phyloP scores from a whole-genome alignment of 805 yeast genomes.

The Vanderwaltozyma verrucispora region DNA sequence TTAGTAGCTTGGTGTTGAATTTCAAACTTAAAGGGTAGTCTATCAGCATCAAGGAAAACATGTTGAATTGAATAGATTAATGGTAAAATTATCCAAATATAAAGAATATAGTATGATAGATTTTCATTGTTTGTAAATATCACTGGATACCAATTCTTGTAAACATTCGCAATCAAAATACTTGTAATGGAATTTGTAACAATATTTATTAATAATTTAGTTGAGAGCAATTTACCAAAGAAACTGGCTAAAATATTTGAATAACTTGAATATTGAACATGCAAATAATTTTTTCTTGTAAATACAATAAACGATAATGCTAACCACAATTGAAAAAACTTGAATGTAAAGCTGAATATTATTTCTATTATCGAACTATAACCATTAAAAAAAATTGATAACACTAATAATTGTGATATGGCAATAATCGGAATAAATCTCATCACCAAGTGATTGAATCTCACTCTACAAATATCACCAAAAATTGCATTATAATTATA shows the following conservation, averaged over 20 bases:
- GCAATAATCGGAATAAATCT: constrained; percentile 27
- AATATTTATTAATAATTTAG: constrained; percentile 21
- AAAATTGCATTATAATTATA: constrained; percentile 32
- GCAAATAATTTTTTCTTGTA: constrained; percentile 33
- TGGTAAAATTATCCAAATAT: constrained; percentile 33
- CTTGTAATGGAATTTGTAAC: constrained; percentile 12
- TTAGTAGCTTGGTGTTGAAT: constrained; percentile 32
- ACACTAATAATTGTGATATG: constrained; percentile 18
- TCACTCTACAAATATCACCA: constrained; percentile 32
- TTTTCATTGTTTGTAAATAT: background rate
- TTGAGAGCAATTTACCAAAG: constrained; percentile 25
- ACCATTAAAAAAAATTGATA: constrained; percentile 16
- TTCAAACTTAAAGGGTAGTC: constrained; percentile 37
- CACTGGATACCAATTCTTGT: constrained; percentile 13
- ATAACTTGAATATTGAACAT: constrained; percentile 28
- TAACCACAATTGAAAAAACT: constrained; percentile 20
- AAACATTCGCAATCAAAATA: constrained; percentile 19
- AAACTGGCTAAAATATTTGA: constrained; percentile 15
- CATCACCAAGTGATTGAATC: constrained; percentile 32
- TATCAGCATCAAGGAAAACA: constrained; percentile 43
- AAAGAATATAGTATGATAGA: constrained; percentile 8
- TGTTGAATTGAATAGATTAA: constrained; percentile 41
- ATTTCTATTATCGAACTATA: constrained; percentile 17
- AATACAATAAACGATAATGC: constrained; percentile 29
- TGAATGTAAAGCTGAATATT: constrained; percentile 19